Evolutionary conservation across 2,329 filamentous ascomycete species (phyloP).

Genomic region (Colletotrichum liaoningense): DNA sequence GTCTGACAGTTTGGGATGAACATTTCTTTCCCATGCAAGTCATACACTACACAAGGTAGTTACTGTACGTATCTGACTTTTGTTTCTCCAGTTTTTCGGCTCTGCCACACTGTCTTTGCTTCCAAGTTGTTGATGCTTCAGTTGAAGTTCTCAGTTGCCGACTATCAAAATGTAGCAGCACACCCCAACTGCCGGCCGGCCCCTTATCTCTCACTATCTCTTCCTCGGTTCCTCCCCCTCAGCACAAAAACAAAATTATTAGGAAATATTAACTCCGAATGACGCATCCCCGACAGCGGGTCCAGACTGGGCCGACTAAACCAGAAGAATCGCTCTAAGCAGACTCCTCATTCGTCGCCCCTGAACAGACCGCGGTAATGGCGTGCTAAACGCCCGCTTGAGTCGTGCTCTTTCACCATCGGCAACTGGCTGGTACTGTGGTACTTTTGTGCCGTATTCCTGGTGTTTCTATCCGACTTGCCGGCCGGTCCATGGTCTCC

Average conservation of each 20-base stretch:
- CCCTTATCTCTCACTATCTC: neutral
- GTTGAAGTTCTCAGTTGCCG: neutral
- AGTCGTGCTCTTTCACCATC: constrained; percentile 20
- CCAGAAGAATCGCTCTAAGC: neutral
- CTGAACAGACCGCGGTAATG: neutral
- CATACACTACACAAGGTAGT: neutral
- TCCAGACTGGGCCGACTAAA: constrained; percentile 11
- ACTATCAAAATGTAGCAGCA: neutral
- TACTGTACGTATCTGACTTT: neutral
- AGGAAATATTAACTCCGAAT: constrained; percentile 16
- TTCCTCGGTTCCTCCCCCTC: neutral
- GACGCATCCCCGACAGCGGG: constrained; percentile 26
- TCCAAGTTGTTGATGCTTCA: neutral
- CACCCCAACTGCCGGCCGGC: neutral
- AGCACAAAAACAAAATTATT: neutral
- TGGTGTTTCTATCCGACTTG: neutral
- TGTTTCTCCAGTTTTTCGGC: neutral
- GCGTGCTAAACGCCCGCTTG: constrained; percentile 28
- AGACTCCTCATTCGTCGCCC: constrained; percentile 26
- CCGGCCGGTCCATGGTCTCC: neutral
- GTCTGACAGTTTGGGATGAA: constrained; percentile 15
- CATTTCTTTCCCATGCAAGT: constrained; percentile 14
- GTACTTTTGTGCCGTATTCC: neutral
- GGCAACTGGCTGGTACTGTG: constrained; percentile 7
- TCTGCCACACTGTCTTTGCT: neutral